These are phyloP conservation scores for Colletotrichum abscissum DNA, from an alignment of 2,329 filamentous ascomycete species.

Conservation along the genomic window DNA sequence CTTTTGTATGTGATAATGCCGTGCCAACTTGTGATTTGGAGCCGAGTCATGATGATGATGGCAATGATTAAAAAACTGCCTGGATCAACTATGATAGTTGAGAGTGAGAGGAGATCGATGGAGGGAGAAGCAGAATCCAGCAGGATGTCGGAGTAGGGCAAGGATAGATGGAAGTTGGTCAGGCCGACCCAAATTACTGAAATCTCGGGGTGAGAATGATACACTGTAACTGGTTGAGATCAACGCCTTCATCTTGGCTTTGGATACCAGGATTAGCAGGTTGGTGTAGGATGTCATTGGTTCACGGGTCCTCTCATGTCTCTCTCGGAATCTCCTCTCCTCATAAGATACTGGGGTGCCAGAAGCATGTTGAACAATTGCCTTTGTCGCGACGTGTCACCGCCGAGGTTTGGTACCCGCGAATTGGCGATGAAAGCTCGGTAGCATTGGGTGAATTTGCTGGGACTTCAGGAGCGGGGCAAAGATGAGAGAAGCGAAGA, in stretches of 20 bases:
- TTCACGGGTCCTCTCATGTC: neutral
- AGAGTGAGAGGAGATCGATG: neutral
- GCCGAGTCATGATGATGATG: too few species aligned
- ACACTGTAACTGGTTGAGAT: conserved; percentile 2
- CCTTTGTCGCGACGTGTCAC: neutral
- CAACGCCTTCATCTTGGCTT: neutral
- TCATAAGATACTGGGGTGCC: neutral
- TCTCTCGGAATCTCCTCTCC: neutral
- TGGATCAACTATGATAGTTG: too few species aligned
- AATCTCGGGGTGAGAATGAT: neutral
- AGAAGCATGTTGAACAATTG: neutral
- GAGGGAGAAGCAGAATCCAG: neutral
- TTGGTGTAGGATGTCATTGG: neutral
- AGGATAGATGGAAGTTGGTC: conserved; percentile 13
- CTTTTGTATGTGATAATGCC: neutral
- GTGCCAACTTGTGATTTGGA: neutral
- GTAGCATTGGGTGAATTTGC: neutral
- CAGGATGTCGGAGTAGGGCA: conserved; percentile 1
- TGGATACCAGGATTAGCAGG: neutral
- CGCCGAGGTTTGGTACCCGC: neutral
- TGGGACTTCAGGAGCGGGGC: neutral
- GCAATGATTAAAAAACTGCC: too few species aligned
- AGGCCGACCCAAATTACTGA: conserved; percentile 10
- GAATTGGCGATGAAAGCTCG: neutral
- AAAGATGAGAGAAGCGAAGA: neutral